Base-by-base conservation (phyloP, 331 rosid species). In the Erythrophleum ivorense region DNA sequence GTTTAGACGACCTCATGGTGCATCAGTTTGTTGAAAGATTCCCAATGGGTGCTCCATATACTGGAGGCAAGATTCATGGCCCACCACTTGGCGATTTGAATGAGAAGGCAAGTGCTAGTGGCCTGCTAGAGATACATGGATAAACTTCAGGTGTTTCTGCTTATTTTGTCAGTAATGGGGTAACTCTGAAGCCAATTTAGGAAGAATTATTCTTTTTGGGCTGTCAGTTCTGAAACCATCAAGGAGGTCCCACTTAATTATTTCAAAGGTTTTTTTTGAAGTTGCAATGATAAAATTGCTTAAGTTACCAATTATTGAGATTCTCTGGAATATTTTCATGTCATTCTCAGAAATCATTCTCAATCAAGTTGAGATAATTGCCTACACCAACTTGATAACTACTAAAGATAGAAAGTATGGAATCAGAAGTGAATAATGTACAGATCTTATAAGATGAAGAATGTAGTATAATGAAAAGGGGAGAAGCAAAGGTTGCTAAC, bases 21-120 rank as follows among this genome's bases (percentile, higher is more conserved):
- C 97, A 94, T 84, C 98, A 94, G 71, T 83, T 94, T 66, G 97
- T 94, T 75, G 98, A 94, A 85, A 87, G 97, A 78, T 94, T 94
- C 64, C 98, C 98, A 12, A 91, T 94, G 97, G 98, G 97, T 21
- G 97, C 96, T 67, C 94, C 98, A 59, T 92, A 92, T 81, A 94
- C 89, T 2, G 98, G 98, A 81, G 98, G 98, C 84, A 87, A 88
- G 78, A 92, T 94, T 74, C 96, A 94, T 63, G 97, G 98, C 5
- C 98, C 98, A 21, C 97, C 97, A 40, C 94, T 89, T 33, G 97
- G 91, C 57, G 91, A 94, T 89, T 87, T 94, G 89, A 94, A 94
- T 49, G 98, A 94, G 88, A 94, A 94, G 96, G 98, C 87, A 86
- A 88, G 92, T 49, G 71, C 77, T 73, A 59, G 53, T 70, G 49